A percentile compares a stretch with the other conserved stretches of the same genome.
phyloP scores from a whole-genome alignment of 1,139 yeast species.

The Pichia sp. region DNA sequence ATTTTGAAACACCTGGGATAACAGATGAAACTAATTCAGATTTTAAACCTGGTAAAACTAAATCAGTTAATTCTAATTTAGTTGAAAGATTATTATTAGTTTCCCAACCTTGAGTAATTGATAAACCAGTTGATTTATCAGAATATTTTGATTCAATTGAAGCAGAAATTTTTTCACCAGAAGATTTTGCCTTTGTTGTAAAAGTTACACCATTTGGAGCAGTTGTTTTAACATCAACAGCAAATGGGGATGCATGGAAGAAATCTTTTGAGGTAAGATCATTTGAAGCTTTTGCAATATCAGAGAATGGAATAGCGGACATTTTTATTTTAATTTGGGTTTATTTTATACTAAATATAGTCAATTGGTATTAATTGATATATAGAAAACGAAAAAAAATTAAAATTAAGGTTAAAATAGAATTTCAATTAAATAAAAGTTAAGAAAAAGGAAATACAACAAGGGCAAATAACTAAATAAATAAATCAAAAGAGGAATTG shows the following conservation, averaged over 20 bases:
- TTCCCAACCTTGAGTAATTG: constrained; percentile 97
- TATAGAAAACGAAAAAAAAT: no score
- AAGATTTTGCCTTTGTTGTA: constrained; percentile 83
- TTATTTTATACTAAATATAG: no score
- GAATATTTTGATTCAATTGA: constrained; percentile 87
- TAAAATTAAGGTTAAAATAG: no score
- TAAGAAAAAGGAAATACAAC: no score
- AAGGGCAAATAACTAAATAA: no score
- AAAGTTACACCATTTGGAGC: constrained; percentile 97
- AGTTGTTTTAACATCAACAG: constrained; percentile 82
- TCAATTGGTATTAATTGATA: neutral
- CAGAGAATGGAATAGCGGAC: constrained; percentile 80
- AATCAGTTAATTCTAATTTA: constrained; percentile 87
- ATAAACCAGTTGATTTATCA: constrained; percentile 89
- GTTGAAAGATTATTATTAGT: constrained; percentile 89
- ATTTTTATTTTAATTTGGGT: constrained; percentile 23
- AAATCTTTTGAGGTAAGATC: constrained; percentile 87
- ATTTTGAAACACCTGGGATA: constrained; percentile 84
- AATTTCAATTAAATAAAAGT: no score
- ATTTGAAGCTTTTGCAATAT: constrained; percentile 84
- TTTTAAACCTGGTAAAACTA: constrained; percentile 92
- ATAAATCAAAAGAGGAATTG: no score
- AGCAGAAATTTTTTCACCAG: constrained; percentile 79
- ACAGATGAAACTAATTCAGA: constrained; percentile 86
- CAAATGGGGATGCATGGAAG: constrained; percentile 84